Base-by-base conservation (phyloP, 495 filamentous ascomycete genomes). In the Xylaria cubensis region DNA sequence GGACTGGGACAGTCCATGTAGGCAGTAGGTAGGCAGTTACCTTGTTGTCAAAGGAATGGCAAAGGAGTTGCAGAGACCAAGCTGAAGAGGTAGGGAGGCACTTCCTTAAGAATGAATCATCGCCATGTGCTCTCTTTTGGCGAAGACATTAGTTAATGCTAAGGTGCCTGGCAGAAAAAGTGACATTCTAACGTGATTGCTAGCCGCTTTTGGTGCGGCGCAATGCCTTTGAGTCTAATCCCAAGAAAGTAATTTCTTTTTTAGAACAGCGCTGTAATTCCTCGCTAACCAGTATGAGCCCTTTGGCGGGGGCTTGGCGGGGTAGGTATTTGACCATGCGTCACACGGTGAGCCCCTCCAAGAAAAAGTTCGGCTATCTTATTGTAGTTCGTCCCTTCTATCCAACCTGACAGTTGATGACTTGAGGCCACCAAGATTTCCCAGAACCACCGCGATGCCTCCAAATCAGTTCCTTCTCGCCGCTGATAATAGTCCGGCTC, bases 391-490 rank as follows among this genome's bases (percentile, higher is more conserved):
- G 39, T 63, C 36, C 7, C 39, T 64, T 17, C 17, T 44, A 13
- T 44, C 26, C 5, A 17, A 9, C 21, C 39, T 50, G n/a, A 19
- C 24, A 53, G 24, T 8, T 39, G 26, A 17, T 21, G 15, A n/a
- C 17, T 39, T 61, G 17, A 1, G 15, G 56, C 36, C 32, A 34
- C 15, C 19, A 21, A 4, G 4, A 36, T 48, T n/a, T 13, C 41
- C 3, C 36, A 59, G 17, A 61, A 29, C 8, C 9, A 32, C 26
- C 73, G 74, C 53, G 10, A 86, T 84, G 84, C 64, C 88, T 62
- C 83, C 88, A 53, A 97, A 97, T 75, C 88, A 89, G 0, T 93
- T 92, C 83, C 84, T 94, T 64, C 88, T 95, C 42, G 93, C 92
- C 21, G 92, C 92, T 73, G 93, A 95, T 78, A 90, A 92, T 74